Percentiles rank a stretch among this genome's conserved stretches.
Evolutionary conservation across 768 basidiomycete species (phyloP).

Genomic region (Phallus indusiatus): DNA sequence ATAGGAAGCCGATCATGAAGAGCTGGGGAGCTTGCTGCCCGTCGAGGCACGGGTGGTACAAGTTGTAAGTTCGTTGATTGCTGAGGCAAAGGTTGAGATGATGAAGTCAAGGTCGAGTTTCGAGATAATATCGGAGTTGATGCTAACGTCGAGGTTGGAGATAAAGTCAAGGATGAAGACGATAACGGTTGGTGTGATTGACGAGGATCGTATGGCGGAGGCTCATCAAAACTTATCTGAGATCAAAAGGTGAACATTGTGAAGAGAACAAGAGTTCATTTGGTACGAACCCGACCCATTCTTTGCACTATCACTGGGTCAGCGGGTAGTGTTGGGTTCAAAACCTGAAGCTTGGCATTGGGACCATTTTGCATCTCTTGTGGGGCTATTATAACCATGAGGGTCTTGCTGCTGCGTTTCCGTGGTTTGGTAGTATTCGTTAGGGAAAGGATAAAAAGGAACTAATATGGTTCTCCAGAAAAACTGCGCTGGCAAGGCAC

Average conservation of each 20-base stretch:
- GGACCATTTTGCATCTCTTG: background rate
- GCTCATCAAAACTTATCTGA: background rate
- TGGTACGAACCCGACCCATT: background rate
- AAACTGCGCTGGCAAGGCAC: background rate
- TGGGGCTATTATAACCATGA: background rate
- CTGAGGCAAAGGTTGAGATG: too few relatives aligned
- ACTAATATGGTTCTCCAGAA: background rate
- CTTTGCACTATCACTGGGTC: background rate
- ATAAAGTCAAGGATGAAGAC: background rate
- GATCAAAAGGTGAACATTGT: background rate
- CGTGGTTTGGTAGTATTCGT: too few relatives aligned
- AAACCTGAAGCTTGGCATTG: background rate
- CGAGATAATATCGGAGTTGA: too few relatives aligned
- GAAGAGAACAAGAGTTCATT: background rate
- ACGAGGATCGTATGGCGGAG: slow-evolving; percentile 1
- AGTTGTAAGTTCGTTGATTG: background rate
- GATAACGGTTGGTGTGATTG: background rate
- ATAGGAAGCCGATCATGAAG: background rate
- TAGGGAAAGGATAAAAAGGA: background rate
- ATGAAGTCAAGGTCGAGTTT: too few relatives aligned
- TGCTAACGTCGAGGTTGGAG: too few relatives aligned
- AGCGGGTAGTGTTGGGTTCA: background rate
- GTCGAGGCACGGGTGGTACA: background rate
- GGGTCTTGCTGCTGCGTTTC: background rate
- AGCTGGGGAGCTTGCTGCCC: background rate